Base-by-base conservation (phyloP, 768 basidiomycete genomes). In the Tephrocybe sp. region DNA sequence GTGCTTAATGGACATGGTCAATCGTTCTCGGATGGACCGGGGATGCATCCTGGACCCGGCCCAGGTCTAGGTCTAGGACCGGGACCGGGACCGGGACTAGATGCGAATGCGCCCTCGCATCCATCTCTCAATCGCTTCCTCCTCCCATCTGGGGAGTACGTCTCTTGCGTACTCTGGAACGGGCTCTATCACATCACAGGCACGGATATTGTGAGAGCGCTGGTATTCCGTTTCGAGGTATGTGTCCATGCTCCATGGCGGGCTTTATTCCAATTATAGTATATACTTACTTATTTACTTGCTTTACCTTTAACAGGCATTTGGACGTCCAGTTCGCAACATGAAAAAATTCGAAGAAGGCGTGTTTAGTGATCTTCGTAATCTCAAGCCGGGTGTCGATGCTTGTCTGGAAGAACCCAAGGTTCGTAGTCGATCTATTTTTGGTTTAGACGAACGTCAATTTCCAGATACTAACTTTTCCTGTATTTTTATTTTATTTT, bases 281-380 rank as follows among this genome's bases (percentile, higher is more conserved):
- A 45, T 40, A 22, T 16, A 30, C 52, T 39, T 35, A n/a, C 52
- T 51, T 48, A 35, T 45, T n/a, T 36, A 19, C 32, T 31, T 22
- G 4, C 8, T 33, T 22, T 39, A 22, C 31, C 38, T 22, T 11
- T 45, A 19, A 49, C 56, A 80, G 72, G 87, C 89, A 35, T 96
- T 96, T 61, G 90, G 91, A 1, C 75, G 95, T 8, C 95, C 94
- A 0, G 92, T 98, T 35, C 76, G 80, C 50, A 92, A 92, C 62
- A 88, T 92, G 80, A 97, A 97, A 70, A 98, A 98, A 68, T 98
- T 96, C 60, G 95, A 98, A 66, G 95, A 98, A 69, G 95, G 95
- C 45, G 87, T 98, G 39, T 98, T 98, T 62, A 87, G 85, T 45
- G 95, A 98, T 68, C 75, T 98, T 54, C 72, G 95, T 19, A 98